A percentile compares a stretch with the other conserved stretches of the same genome.
phyloP scores from a whole-genome alignment of 2,329 filamentous ascomycete genomes.

The Aspergillus sp. region DNA sequence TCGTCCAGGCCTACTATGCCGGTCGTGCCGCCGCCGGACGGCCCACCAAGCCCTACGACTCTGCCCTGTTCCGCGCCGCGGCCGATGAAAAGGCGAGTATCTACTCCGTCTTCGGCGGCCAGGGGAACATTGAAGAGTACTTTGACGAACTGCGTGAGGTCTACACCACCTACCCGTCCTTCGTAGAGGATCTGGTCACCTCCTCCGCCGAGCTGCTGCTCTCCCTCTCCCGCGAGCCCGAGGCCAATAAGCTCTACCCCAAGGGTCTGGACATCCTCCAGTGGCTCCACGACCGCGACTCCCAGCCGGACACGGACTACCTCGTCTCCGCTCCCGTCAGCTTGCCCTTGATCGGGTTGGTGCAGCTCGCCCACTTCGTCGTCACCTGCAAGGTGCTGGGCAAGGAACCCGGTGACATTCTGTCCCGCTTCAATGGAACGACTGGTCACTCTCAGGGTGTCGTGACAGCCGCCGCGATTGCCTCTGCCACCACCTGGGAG shows the following conservation, averaged over 20 bases:
- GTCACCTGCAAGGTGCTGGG: conserved; percentile 92
- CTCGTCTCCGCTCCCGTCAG: conserved; percentile 92
- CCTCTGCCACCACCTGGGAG: conserved; percentile 90
- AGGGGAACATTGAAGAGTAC: conserved; percentile 99
- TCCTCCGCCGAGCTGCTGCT: conserved; percentile 85
- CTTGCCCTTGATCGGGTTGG: conserved; percentile 91
- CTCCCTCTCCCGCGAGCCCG: conserved; percentile 74
- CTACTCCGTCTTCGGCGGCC: conserved; percentile 93
- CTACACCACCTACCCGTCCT: conserved; percentile 85
- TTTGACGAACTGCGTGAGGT: conserved; percentile 95
- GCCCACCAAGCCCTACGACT: conserved; percentile 87
- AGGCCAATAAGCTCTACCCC: conserved; percentile 90
- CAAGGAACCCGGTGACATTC: conserved; percentile 81
- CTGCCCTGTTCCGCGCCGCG: conserved; percentile 84
- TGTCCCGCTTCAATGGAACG: conserved; percentile 79
- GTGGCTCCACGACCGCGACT: conserved; percentile 86
- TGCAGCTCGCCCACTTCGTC: conserved; percentile 92
- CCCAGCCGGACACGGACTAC: conserved; percentile 91
- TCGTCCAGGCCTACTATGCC: conserved; percentile 88
- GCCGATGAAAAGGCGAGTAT: conserved; percentile 79
- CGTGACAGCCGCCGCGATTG: conserved; percentile 86
- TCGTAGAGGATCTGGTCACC: conserved; percentile 81
- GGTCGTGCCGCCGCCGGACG: conserved; percentile 81
- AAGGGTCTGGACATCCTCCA: conserved; percentile 95
- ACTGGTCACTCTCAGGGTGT: conserved; percentile 97